Percentiles rank a stretch among this genome's conserved stretches.
phyloP scores from a whole-genome alignment of 2,329 filamentous ascomycete genomes.

The Plectosphaerella plurivora region DNA sequence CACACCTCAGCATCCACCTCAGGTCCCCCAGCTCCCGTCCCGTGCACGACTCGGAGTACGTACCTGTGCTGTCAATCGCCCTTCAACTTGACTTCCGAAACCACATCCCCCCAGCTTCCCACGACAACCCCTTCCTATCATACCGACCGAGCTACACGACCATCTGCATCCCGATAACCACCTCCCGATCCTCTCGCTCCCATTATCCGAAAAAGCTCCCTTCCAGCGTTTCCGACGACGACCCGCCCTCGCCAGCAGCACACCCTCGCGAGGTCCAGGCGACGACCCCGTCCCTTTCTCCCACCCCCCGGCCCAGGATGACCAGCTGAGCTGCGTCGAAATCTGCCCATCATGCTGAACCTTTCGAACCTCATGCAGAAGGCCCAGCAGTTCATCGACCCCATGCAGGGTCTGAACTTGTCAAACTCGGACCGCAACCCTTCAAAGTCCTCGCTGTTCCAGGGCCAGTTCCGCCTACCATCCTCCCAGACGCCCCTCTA shows the following conservation, averaged over 20 bases:
- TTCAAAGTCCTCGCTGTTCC: constrained; percentile 89
- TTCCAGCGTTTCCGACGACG: background rate
- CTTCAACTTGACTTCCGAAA: no score
- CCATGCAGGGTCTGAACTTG: constrained; percentile 70
- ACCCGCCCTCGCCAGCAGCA: background rate
- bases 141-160: no score
- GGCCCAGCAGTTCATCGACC: constrained; percentile 92
- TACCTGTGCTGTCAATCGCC: no score
- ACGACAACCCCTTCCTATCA: no score
- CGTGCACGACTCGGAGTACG: no score
- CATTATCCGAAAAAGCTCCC: background rate
- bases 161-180: no score
- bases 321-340: constrained; percentile 18
- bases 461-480: constrained; percentile 92
- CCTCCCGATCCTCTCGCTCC: background rate
- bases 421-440: constrained; percentile 74
- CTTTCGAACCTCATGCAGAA: constrained; percentile 83
- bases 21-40: no score
- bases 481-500: constrained; percentile 88
- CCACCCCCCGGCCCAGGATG: constrained; percentile 27
- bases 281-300: constrained; percentile 6
- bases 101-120: no score
- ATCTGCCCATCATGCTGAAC: constrained; percentile 49
- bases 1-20: no score
- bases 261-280: background rate